Conservation (phyloP, 345 rosid species). For the Eucalyptus leucophloia region DNA sequence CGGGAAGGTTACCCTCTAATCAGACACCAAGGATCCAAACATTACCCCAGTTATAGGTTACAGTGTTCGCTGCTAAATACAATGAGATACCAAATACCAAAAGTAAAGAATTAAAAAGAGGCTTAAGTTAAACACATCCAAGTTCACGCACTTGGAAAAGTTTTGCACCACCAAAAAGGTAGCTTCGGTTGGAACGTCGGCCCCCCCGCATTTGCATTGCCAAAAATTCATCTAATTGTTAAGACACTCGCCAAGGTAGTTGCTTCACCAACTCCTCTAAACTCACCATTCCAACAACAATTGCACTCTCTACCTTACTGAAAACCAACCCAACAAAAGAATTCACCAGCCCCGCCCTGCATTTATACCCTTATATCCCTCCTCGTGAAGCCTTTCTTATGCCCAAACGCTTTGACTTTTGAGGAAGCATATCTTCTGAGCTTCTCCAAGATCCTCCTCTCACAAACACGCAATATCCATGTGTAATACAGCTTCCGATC, state of each 20-base stretch:
- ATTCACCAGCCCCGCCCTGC: not conserved
- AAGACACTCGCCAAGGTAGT: not conserved
- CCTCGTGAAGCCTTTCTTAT: not conserved
- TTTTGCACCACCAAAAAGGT: not conserved
- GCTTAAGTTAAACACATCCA: not conserved
- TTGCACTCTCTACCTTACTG: not conserved
- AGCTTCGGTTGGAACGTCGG: not conserved
- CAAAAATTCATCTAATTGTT: not conserved
- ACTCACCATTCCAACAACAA: not conserved
- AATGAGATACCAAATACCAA: not conserved
- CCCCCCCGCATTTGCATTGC: not conserved
- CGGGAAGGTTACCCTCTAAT: too few relatives aligned
- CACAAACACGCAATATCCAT: slow-evolving; percentile 42
- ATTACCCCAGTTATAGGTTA: not conserved
- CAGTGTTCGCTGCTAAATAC: not conserved
- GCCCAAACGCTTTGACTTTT: not conserved
- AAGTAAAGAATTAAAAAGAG: not conserved
- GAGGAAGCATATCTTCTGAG: slow-evolving; percentile 30
- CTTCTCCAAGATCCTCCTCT: slow-evolving; percentile 63
- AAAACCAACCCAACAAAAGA: not conserved
- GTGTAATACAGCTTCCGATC: slow-evolving; percentile 65
- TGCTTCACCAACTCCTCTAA: not conserved
- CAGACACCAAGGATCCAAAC: too few relatives aligned
- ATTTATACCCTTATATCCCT: slow-evolving; percentile 7
- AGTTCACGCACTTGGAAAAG: not conserved